phyloP scores from a whole-genome alignment of 345 rosid species.

The Eucalyptus curtisii region DNA sequence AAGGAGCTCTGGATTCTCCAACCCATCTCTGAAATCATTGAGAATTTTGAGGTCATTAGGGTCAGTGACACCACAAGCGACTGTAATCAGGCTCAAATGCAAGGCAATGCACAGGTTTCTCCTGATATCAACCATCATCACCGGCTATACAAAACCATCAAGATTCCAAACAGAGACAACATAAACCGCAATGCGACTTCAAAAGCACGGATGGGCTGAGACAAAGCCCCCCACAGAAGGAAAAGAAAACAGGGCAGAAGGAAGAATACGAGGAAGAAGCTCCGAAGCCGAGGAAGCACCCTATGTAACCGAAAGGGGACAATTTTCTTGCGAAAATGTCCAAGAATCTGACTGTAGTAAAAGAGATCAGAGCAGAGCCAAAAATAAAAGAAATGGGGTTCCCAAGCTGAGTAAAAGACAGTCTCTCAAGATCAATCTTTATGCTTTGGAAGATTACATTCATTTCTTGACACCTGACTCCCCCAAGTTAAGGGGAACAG shows the following conservation, averaged over 20 bases:
- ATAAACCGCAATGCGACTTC: background rate
- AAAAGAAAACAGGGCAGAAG: background rate
- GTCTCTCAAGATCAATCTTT: background rate
- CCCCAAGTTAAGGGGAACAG: background rate
- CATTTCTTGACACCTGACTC: background rate
- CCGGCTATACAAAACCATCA: background rate
- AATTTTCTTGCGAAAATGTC: background rate
- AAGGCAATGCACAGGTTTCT: background rate
- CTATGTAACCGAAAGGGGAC: background rate
- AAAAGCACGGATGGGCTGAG: background rate
- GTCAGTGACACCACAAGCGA: constrained; percentile 14
- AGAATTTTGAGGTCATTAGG: constrained; percentile 30
- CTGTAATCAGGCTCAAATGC: background rate
- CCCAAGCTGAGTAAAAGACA: background rate
- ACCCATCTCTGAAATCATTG: constrained; percentile 30
- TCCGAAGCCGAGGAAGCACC: background rate
- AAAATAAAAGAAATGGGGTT: background rate
- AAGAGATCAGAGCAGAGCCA: background rate
- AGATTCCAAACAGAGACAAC: background rate
- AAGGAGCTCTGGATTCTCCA: constrained; percentile 42
- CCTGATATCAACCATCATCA: background rate
- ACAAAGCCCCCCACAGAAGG: background rate
- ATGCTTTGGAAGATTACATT: background rate
- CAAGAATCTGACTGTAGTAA: background rate
- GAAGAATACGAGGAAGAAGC: background rate